These are phyloP conservation scores for Syzygium aqueum DNA, from an alignment of 345 rosid genomes.

Conservation along the genomic window DNA sequence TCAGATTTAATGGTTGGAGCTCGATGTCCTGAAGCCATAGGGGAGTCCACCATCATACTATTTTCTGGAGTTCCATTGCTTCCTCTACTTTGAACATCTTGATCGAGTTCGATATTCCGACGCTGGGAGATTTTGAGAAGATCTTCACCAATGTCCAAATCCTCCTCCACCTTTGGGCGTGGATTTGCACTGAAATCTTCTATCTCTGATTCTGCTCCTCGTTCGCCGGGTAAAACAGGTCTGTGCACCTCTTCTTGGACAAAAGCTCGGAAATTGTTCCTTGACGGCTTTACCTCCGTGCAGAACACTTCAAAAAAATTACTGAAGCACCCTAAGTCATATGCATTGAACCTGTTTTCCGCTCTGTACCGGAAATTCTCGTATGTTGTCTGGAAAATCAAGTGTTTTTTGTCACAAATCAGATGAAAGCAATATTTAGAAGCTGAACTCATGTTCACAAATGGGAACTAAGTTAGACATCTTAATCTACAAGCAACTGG, in stretches of 20 bases:
- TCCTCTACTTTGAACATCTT: slow-evolving; percentile 56
- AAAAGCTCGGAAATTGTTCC: slow-evolving; percentile 63
- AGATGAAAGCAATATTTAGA: neutral
- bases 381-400: slow-evolving; percentile 76
- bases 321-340: slow-evolving; percentile 43
- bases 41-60: slow-evolving; percentile 40
- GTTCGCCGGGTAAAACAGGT: slow-evolving; percentile 32
- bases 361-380: slow-evolving; percentile 89
- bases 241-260: slow-evolving; percentile 49
- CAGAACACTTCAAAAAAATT: slow-evolving; percentile 78
- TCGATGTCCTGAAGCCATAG: slow-evolving; percentile 42
- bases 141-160: slow-evolving; percentile 83
- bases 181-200: slow-evolving; percentile 46
- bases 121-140: slow-evolving; percentile 86
- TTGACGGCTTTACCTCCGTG: slow-evolving; percentile 62
- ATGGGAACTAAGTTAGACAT: neutral
- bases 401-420: neutral
- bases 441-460: neutral
- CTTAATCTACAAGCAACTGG: neutral
- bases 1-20: slow-evolving; percentile 63
- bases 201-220: slow-evolving; percentile 27
- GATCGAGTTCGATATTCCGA: slow-evolving; percentile 52
- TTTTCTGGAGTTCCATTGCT: slow-evolving; percentile 54
- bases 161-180: slow-evolving; percentile 88
- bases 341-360: slow-evolving; percentile 56